Percentiles rank a stretch among this genome's conserved stretches.
Evolutionary conservation across 176 grass and related monocot genomes (phyloP).

Genomic region (Calamus simplicifolius): DNA sequence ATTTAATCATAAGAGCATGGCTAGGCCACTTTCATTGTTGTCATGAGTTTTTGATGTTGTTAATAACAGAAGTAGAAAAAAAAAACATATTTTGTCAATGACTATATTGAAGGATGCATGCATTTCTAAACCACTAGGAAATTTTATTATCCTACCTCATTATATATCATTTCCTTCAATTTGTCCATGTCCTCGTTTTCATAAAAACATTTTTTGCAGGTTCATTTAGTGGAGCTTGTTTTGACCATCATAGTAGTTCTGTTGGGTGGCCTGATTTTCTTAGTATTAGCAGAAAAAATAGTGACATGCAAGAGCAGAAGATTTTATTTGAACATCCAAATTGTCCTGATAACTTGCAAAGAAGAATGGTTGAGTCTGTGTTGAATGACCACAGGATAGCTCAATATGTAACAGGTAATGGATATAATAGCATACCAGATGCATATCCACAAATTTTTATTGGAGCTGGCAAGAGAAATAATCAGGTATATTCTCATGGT

Average conservation of each 20-base stretch:
- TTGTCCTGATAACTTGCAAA: background rate
- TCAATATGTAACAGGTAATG: background rate
- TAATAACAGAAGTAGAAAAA: too few relatives aligned
- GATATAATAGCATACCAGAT: background rate
- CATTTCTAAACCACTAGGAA: too few relatives aligned
- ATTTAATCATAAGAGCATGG: background rate
- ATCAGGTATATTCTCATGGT: constrained; percentile 8
- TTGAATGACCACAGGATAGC: background rate
- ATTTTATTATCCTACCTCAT: too few relatives aligned
- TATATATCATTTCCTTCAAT: too few relatives aligned
- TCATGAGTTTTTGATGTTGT: background rate
- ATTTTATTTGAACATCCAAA: constrained; percentile 3
- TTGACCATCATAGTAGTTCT: background rate
- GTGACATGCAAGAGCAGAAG: background rate
- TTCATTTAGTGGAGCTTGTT: constrained; percentile 3
- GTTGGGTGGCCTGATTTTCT: background rate
- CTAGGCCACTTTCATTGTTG: too few relatives aligned
- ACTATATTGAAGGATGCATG: too few relatives aligned
- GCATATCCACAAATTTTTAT: background rate
- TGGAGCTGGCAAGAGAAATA: background rate
- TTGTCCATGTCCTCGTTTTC: background rate
- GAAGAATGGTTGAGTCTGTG: background rate
- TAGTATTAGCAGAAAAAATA: background rate
- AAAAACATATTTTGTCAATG: too few relatives aligned
- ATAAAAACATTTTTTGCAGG: constrained; percentile 5